Evolutionary conservation across 2,329 filamentous ascomycete species (phyloP), one percentile per base, ranked within the genome.

Genomic region (Sclerotinia sclerotiorum): DNA sequence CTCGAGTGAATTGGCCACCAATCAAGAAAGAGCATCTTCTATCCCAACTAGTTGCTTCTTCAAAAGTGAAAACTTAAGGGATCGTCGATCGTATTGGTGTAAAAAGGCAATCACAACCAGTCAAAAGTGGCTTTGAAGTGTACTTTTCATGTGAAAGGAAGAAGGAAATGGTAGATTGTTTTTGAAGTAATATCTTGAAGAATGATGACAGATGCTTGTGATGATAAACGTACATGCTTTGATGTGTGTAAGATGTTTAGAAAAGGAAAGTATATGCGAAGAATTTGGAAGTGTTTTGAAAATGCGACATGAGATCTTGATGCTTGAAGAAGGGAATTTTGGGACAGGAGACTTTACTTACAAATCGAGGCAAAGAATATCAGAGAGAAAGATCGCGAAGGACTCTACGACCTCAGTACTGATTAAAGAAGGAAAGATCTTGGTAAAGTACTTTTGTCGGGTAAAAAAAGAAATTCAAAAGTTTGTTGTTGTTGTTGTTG

Each of bases 351-450:
- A 17, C 21, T 17, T 68, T 32, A 65, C 67, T 65, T n/a, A 57
- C 61, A 65, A 11, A 48, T 29, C 32, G 44, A 17, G 13, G 10
- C 24, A 29, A 11, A 27, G 11, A 49, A 21, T 57, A 32, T 35
- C 67, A 42, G 21, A 44, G 48, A 32, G 17, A 44, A 68, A 65
- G 52, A 64, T 58, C n/a, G 29, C 29, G 42, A 49, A 65, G 32
- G 61, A 68, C 52, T 65, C 27, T 39, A 54, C 52, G 52, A 68
- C 15, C 39, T 65, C 17, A 19, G 35, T 27, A 44, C 29, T 54
- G 49, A 35, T 54, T 7, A 4, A 15, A 52, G 29, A 39, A 48
- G 24, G 32, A 42, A 32, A 8, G 15, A 35, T 21, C 7, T 61
- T 27, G 24, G 29, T 29, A 5, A 19, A 48, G 39, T 29, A 2